Conservation (phyloP, 1,284 basidiomycete species). For the Moniliella sp. region DNA sequence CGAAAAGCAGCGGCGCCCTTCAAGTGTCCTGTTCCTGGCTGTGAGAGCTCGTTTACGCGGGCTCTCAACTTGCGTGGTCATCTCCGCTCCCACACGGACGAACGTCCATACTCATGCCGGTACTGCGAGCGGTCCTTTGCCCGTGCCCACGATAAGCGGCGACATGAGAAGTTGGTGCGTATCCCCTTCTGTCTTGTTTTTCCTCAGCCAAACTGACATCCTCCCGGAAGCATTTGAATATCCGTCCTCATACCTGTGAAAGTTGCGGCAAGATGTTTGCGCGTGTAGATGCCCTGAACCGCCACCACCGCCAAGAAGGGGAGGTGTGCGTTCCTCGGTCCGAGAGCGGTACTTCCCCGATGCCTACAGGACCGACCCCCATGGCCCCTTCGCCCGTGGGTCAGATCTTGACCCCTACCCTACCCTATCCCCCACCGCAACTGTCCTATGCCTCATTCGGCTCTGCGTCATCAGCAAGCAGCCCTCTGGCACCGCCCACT, state of each 20-base stretch:
- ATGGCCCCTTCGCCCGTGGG: no score
- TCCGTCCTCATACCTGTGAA: slow-evolving; percentile 63
- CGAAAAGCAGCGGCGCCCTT: slow-evolving; percentile 74
- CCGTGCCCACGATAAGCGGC: slow-evolving; percentile 87
- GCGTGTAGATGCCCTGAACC: slow-evolving; percentile 67
- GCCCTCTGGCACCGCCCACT: no score
- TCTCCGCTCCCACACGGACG: slow-evolving; percentile 82
- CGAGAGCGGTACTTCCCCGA: no score
- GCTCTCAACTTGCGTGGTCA: slow-evolving; percentile 50
- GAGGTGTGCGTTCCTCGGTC: no score
- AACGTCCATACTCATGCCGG: slow-evolving; percentile 75
- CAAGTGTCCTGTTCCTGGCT: slow-evolving; percentile 77
- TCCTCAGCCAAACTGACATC: not conserved
- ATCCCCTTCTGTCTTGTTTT: slow-evolving; percentile 3
- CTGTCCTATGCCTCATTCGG: no score
- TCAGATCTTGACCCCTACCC: no score
- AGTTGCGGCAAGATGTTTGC: slow-evolving; percentile 87
- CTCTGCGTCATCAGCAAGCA: no score
- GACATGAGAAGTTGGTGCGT: slow-evolving; percentile 31
- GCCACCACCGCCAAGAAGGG: slow-evolving; percentile 29
- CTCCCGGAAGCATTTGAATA: slow-evolving; percentile 60
- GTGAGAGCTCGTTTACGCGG: slow-evolving; percentile 54
- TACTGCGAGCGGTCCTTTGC: slow-evolving; percentile 85
- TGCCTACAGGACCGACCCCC: no score
- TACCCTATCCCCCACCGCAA: no score